Conservation (phyloP, 257 asterid genomes). For the Nicotiana attenuata region DNA sequence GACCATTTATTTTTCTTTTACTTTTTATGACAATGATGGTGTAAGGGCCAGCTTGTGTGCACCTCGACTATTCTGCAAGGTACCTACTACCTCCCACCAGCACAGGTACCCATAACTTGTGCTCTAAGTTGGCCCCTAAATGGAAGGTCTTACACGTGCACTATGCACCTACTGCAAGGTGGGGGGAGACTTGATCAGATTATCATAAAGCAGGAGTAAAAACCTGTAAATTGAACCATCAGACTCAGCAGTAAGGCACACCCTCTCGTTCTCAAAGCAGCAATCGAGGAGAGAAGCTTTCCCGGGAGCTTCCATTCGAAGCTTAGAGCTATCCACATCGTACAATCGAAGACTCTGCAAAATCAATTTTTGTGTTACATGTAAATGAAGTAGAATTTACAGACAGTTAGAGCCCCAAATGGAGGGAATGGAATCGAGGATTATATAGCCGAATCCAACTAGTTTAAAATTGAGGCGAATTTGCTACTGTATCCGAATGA, state of each 20-base stretch:
- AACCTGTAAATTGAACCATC: conserved; percentile 86
- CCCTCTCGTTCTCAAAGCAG: conserved; percentile 56
- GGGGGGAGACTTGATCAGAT: background rate
- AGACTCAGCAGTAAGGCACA: conserved; percentile 55
- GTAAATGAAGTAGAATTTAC: background rate
- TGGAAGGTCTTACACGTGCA: no score
- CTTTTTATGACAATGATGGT: no score
- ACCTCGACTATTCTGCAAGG: no score
- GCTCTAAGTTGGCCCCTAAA: no score
- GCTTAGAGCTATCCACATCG: conserved; percentile 58
- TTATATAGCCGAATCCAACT: background rate
- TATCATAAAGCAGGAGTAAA: background rate
- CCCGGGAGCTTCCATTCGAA: conserved; percentile 46
- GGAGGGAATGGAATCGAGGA: background rate
- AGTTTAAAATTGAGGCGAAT: background rate
- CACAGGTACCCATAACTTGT: no score
- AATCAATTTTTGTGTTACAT: background rate
- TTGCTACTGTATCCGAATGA: background rate
- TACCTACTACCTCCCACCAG: no score
- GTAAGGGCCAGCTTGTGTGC: no score
- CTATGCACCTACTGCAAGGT: no score
- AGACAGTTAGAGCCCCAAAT: no score
- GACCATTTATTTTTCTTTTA: no score
- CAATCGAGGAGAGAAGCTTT: conserved; percentile 65
- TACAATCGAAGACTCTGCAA: conserved; percentile 74